These are phyloP conservation scores for Nicotiana knightiana DNA, from an alignment of 257 asterid species.

Conservation along the genomic window DNA sequence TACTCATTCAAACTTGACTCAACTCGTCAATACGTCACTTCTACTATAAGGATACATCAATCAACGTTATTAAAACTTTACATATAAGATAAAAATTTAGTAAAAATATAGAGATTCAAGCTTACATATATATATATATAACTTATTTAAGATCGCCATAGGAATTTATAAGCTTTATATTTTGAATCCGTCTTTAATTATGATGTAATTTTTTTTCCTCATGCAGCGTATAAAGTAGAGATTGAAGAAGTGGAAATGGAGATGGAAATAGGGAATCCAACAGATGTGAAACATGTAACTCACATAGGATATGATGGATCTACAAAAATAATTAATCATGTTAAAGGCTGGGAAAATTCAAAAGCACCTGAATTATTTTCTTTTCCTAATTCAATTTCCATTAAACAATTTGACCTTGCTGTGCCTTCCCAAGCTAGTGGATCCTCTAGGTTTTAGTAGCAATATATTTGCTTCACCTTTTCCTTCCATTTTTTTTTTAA, in stretches of 20 bases:
- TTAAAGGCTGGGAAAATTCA: slow-evolving; percentile 30
- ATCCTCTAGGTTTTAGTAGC: background rate
- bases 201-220: background rate
- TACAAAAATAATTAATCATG: slow-evolving; percentile 27
- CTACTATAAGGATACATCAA: too few relatives aligned
- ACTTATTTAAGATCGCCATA: too few relatives aligned
- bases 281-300: slow-evolving; percentile 38
- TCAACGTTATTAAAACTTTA: too few relatives aligned
- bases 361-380: slow-evolving; percentile 32
- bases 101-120: too few relatives aligned
- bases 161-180: too few relatives aligned
- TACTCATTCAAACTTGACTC: too few relatives aligned
- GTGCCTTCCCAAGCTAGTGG: slow-evolving; percentile 48
- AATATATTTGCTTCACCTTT: background rate
- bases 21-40: too few relatives aligned
- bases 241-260: slow-evolving; percentile 20
- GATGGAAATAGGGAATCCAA: slow-evolving; percentile 34
- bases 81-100: too few relatives aligned
- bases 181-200: too few relatives aligned
- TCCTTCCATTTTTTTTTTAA: too few relatives aligned
- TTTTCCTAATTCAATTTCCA: slow-evolving; percentile 39
- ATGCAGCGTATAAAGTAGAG: slow-evolving; percentile 21
- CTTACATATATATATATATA: too few relatives aligned
- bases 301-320: slow-evolving; percentile 38
- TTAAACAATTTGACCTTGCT: slow-evolving; percentile 49